These are phyloP conservation scores for Phytophthora tentaculata DNA, from an alignment of 352 stramenopile species.

Conservation along the genomic window DNA sequence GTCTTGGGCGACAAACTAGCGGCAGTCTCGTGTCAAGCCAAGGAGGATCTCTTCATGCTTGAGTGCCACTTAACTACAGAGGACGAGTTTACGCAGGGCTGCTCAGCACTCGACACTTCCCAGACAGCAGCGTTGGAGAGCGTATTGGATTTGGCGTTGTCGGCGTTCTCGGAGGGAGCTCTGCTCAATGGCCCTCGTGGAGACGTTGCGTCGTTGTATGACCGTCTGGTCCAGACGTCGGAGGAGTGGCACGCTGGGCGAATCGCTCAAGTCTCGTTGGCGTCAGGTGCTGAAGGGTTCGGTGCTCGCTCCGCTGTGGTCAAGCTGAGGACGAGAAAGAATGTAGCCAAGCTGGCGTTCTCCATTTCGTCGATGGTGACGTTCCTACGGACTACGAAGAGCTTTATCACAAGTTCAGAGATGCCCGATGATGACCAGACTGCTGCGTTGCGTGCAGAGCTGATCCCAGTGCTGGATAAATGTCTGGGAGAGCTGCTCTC, in stretches of 20 bases:
- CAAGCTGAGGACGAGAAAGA: constrained; percentile 66
- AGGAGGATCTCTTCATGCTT: constrained; percentile 78
- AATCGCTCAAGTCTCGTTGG: constrained; percentile 23
- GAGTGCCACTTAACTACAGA: constrained; percentile 76
- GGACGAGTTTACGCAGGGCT: constrained; percentile 59
- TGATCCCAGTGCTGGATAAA: constrained; percentile 48
- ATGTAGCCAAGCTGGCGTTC: constrained; percentile 57
- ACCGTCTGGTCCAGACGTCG: constrained; percentile 55
- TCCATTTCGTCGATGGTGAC: constrained; percentile 67
- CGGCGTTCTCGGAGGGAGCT: constrained; percentile 62
- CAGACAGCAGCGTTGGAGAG: constrained; percentile 54
- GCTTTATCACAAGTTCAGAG: constrained; percentile 35
- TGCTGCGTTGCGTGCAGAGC: constrained; percentile 34
- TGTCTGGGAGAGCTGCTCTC: constrained; percentile 53
- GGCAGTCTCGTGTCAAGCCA: constrained; percentile 60
- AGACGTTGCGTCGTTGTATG: constrained; percentile 50
- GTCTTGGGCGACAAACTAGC: constrained; percentile 69
- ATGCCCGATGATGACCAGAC: constrained; percentile 37
- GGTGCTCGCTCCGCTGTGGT: constrained; percentile 61
- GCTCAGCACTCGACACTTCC: constrained; percentile 51
- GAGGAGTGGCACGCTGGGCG: constrained; percentile 64
- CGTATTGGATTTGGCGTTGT: constrained; percentile 61
- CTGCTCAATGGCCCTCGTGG: constrained; percentile 41
- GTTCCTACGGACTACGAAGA: constrained; percentile 43
- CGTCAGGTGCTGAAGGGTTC: constrained; percentile 52